phyloP scores from a whole-genome alignment of 163 green algal genomes.

The Chlorella variabilis region DNA sequence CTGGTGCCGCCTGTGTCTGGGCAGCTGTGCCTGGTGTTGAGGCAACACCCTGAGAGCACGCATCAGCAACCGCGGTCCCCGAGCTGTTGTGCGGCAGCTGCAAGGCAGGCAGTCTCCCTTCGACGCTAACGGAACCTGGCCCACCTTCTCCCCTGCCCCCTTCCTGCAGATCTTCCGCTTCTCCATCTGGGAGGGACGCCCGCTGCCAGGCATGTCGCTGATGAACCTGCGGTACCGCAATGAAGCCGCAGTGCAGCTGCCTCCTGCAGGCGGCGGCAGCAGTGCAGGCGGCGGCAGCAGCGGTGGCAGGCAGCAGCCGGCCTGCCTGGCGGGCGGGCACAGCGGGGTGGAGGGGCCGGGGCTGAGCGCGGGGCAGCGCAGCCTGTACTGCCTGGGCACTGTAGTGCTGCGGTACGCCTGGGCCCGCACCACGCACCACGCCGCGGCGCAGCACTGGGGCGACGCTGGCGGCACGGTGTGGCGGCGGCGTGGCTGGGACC shows the following conservation, averaged over 20 bases:
- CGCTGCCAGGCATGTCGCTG: constrained; percentile 85
- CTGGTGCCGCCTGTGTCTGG: not conserved
- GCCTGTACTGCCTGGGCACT: constrained; percentile 57
- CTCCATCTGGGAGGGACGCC: constrained; percentile 66
- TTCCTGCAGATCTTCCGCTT: constrained; percentile 73
- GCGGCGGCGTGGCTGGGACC: constrained; percentile 40
- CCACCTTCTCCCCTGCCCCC: not conserved
- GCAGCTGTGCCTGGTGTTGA: not conserved
- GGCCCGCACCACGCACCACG: constrained; percentile 51
- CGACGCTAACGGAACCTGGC: no score
- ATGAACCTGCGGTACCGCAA: constrained; percentile 93
- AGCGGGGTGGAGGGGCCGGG: constrained; percentile 76
- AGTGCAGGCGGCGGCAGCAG: constrained; percentile 11
- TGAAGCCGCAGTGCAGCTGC: constrained; percentile 55
- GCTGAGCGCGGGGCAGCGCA: constrained; percentile 61
- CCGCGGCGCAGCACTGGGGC: constrained; percentile 44
- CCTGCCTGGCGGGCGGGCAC: constrained; percentile 14
- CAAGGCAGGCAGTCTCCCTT: not conserved
- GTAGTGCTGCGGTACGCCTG: constrained; percentile 77
- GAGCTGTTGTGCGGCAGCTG: no score
- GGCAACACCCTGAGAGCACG: no score
- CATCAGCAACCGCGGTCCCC: no score
- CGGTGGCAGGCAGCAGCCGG: not conserved
- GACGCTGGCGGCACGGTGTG: constrained; percentile 37
- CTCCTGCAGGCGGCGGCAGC: not conserved